Evolutionary conservation across 148 eudicot species (phyloP), one percentile per base, ranked within the genome.

Genomic region (Bassia scoparia): DNA sequence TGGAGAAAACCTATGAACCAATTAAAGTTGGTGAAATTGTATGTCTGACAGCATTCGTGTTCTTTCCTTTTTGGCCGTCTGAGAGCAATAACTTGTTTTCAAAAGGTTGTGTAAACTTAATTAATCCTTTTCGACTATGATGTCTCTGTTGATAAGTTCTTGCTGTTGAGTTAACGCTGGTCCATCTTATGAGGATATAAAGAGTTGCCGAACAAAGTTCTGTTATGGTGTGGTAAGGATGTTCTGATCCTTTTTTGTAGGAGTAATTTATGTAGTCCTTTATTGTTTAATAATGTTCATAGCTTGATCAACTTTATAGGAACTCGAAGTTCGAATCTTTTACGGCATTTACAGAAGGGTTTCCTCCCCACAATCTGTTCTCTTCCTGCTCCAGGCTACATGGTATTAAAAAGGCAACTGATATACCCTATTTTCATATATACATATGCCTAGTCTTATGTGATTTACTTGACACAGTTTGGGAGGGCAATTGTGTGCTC

Each of bases 1-100:
- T 94, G 41, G 90, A 91, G 61, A 86, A 82, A 67, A 94, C 98
- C 5, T 94, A 91, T n/a, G 89, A 91, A 64, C 95, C 97, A 56
- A 64, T 86, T 67, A 84, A 82, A 86, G 86, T 88, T 1, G 93
- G 89, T 33, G 97, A 91, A 24, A 80, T 87, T 69, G 97, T 89
- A 84, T 70, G 92, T 12, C n/a, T 26, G 14, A 6, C 17, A 58
- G 0, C 10, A 10, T 41, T 4, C 2, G 14, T 31, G 8, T 31
- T 11, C 23, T 38, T 26, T 50, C 33, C 33, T n/a, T n/a, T n/a
- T n/a, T 29, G 17, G 8, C 30, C 7, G 41, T 50, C 34, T n/a
- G 37, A 43, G 26, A 1, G 3, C 24, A 14, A 24, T 43, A 43
- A 14, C n/a, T 41, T 44, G n/a, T 66, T 33, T 24, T 41, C 56